Percentiles rank a stretch among this genome's conserved stretches.
These are phyloP conservation scores for Isoetes engelmannii DNA, from an alignment of 83 land plant genomes.

Conservation along the genomic window DNA sequence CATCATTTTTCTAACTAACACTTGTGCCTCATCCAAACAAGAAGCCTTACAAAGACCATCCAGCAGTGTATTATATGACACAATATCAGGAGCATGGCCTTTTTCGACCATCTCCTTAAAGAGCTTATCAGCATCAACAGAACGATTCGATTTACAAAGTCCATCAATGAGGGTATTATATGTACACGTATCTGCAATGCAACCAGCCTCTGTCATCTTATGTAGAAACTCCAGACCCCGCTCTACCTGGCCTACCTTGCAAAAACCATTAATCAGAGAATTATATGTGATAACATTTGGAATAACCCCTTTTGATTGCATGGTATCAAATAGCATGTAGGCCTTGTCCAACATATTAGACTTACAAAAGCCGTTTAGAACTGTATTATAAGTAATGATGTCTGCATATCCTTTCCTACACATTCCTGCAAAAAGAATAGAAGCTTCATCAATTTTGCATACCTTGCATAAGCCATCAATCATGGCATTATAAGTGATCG, in stretches of 20 bases:
- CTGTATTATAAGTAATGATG: slow-evolving; percentile 36
- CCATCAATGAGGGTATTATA: slow-evolving; percentile 51
- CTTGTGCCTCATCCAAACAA: slow-evolving; percentile 40
- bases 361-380: slow-evolving; percentile 39
- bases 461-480: slow-evolving; percentile 47
- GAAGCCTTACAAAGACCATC: slow-evolving; percentile 53
- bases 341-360: slow-evolving; percentile 34
- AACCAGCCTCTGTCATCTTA: slow-evolving; percentile 50
- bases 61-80: slow-evolving; percentile 46
- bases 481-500: slow-evolving; percentile 41
- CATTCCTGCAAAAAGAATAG: too few relatives aligned
- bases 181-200: slow-evolving; percentile 37
- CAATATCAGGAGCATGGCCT: slow-evolving; percentile 40
- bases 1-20: slow-evolving; percentile 36
- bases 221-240: slow-evolving; percentile 40
- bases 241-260: slow-evolving; percentile 35
- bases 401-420: slow-evolving; percentile 32
- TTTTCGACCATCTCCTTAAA: slow-evolving; percentile 29
- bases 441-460: slow-evolving; percentile 27
- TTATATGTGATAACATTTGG: slow-evolving; percentile 48
- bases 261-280: slow-evolving; percentile 47
- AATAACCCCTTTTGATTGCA: slow-evolving; percentile 26
- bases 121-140: slow-evolving; percentile 38
- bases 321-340: slow-evolving; percentile 24
- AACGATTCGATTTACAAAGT: slow-evolving; percentile 34